phyloP scores from a whole-genome alignment of 2,329 filamentous ascomycete species.

The Coleophoma eucalyptorum region DNA sequence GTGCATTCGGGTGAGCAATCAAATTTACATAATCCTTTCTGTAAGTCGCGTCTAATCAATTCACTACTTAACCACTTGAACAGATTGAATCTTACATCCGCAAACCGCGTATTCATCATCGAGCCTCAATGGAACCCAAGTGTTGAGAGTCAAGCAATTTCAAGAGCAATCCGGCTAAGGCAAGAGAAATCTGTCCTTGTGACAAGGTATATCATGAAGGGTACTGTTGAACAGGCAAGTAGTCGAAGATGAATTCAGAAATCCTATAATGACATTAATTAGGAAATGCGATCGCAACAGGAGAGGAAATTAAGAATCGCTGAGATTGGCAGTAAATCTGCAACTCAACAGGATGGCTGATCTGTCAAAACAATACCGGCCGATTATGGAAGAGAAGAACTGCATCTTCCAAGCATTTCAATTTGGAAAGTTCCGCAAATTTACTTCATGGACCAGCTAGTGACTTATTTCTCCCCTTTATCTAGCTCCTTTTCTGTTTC shows the following conservation, averaged over 20 bases:
- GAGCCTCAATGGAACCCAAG: slow-evolving; percentile 7
- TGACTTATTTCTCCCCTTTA: too few species aligned
- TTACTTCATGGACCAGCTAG: too few species aligned
- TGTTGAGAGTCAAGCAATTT: slow-evolving; percentile 5
- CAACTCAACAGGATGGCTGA: too few species aligned
- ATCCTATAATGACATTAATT: slow-evolving; percentile 1
- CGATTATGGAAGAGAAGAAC: too few species aligned
- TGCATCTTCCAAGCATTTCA: too few species aligned
- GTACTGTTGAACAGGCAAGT: slow-evolving; percentile 19
- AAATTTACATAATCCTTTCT: slow-evolving; percentile 6
- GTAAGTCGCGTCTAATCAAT: slow-evolving; percentile 22
- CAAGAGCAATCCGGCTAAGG: slow-evolving; percentile 5
- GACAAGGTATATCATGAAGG: slow-evolving; percentile 23
- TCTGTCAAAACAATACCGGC: too few species aligned
- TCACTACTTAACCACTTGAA: slow-evolving; percentile 16
- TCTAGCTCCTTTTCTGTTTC: too few species aligned
- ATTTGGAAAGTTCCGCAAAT: too few species aligned
- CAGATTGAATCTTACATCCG: neutral
- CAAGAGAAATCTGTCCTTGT: slow-evolving; percentile 19
- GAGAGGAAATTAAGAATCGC: slow-evolving; percentile 12
- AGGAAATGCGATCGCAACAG: slow-evolving; percentile 12
- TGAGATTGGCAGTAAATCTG: slow-evolving; percentile 9
- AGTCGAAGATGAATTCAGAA: neutral
- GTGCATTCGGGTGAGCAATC: slow-evolving; percentile 11
- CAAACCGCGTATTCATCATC: slow-evolving; percentile 1